Conservation (phyloP, 2,329 filamentous ascomycete genomes). For the Botrytis tulipae region DNA sequence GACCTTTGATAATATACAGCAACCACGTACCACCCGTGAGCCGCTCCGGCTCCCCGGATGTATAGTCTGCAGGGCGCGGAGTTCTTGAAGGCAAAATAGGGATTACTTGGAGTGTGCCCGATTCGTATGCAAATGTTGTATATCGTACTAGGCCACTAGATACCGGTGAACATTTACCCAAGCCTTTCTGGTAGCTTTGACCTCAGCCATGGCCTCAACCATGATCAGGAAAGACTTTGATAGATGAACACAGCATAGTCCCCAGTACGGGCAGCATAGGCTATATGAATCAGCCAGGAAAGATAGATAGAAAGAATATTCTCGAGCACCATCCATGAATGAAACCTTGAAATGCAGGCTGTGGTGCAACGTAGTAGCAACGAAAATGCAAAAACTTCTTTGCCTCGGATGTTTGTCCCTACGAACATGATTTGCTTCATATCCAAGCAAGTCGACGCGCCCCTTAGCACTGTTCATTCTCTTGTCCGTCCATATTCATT, state of each 20-base stretch:
- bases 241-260: constrained; percentile 5
- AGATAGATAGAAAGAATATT: constrained; percentile 6
- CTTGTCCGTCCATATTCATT: not conserved
- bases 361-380: constrained; percentile 12
- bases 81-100: not conserved
- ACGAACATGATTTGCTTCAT: constrained; percentile 10
- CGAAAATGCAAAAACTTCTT: constrained; percentile 17
- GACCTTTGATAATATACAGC: not conserved
- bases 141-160: not conserved
- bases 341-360: not conserved
- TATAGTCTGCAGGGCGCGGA: not conserved
- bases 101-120: not conserved
- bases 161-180: not conserved
- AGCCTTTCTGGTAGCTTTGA: not conserved
- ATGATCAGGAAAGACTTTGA: not conserved
- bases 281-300: not conserved
- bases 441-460: not conserved
- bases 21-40: not conserved
- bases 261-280: not conserved
- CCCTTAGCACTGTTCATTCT: not conserved
- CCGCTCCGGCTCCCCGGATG: not conserved
- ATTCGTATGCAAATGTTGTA: constrained; percentile 12
- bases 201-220: not conserved
- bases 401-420: not conserved
- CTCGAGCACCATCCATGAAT: constrained; percentile 9